Base-by-base conservation (phyloP, 2,329 filamentous ascomycete genomes). In the Verticillium tricorpus region DNA sequence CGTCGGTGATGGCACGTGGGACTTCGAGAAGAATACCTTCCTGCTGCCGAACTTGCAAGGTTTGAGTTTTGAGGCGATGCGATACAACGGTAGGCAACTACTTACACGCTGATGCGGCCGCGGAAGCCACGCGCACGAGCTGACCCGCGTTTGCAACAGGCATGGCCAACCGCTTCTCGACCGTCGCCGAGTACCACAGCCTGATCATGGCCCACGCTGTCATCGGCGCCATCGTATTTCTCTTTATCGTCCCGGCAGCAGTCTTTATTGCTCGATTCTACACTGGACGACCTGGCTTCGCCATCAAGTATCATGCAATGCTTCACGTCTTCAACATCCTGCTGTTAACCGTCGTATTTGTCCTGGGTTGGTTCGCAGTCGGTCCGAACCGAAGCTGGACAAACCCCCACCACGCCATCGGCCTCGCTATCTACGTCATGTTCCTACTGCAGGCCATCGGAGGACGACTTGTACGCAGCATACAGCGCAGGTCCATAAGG, bases 331-430 rank as follows among this genome's bases (percentile, higher is more conserved):
- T 93, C 62, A 86, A 88, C 2, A 82, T 90, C 12, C 77, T 88
- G 19, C 75, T 94, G 61, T 80, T 87, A 7, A 89, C 91, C 0
- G 89, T 89, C 14, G 82, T 91, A 9, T 89, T 96, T 65, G 81
- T 91, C 55, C 79, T 93, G 14, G 91, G 91, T 8, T 93, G 86
- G 77, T 88, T 93, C 68, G 90, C 92, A 12, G 91, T 95, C 14
- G 91, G 91, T 0, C 86, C 88, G 0, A 80, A 82, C 55, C 82
- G 91, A 63, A 90, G 85, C 66, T 76, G 93, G 69, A 88, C 89
- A 9, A 96, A 96, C 71, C 91, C 91, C 0, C 91, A 96, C 72
- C 91, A 96, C 74, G 90, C 89, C 64, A 94, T 95, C 66, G 91
- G 91, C 15, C 81, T 93, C 37, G 89, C 91, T 32, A 85, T 96